These are phyloP conservation scores for Articulospora tetracladia DNA, from an alignment of 495 filamentous ascomycete species.

Conservation along the genomic window DNA sequence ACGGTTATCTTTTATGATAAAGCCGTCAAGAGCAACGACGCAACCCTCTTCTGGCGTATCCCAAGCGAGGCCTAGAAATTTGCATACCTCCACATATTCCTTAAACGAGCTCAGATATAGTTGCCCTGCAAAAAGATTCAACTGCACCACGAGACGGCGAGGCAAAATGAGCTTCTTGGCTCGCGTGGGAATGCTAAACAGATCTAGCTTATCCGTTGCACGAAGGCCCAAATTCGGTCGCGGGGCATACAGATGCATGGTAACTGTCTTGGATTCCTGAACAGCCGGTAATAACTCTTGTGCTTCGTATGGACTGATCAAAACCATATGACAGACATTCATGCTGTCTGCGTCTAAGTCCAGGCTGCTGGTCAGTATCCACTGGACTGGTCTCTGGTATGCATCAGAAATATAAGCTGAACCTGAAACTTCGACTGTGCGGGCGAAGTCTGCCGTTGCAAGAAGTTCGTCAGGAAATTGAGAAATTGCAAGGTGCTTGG, in stretches of 20 bases:
- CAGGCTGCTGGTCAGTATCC: slow-evolving; percentile 44
- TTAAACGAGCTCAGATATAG: slow-evolving; percentile 52
- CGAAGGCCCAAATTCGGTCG: slow-evolving; percentile 39
- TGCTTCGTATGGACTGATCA: slow-evolving; percentile 56
- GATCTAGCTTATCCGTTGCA: slow-evolving; percentile 42
- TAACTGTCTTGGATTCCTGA: slow-evolving; percentile 27
- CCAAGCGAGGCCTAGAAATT: slow-evolving; percentile 44
- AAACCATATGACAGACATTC: neutral
- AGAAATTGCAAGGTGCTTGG: slow-evolving; percentile 20
- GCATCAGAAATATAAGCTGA: slow-evolving; percentile 32
- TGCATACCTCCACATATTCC: slow-evolving; percentile 51
- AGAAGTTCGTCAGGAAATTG: slow-evolving; percentile 41
- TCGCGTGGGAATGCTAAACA: slow-evolving; percentile 32
- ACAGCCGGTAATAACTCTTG: slow-evolving; percentile 44
- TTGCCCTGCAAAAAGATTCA: slow-evolving; percentile 67
- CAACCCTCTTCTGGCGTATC: slow-evolving; percentile 23
- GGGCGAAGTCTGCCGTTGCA: slow-evolving; percentile 53
- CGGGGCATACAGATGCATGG: slow-evolving; percentile 57
- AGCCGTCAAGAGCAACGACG: slow-evolving; percentile 36
- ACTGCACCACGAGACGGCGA: slow-evolving; percentile 33
- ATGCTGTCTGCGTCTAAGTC: neutral
- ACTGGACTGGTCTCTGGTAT: slow-evolving; percentile 56
- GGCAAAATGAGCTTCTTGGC: slow-evolving; percentile 7
- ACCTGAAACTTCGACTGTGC: slow-evolving; percentile 34
- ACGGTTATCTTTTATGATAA: slow-evolving; percentile 35